Evolutionary conservation across 1,284 basidiomycete genomes (phyloP), one percentile per base, ranked within the genome.

Genomic region (Coniophora puteana): DNA sequence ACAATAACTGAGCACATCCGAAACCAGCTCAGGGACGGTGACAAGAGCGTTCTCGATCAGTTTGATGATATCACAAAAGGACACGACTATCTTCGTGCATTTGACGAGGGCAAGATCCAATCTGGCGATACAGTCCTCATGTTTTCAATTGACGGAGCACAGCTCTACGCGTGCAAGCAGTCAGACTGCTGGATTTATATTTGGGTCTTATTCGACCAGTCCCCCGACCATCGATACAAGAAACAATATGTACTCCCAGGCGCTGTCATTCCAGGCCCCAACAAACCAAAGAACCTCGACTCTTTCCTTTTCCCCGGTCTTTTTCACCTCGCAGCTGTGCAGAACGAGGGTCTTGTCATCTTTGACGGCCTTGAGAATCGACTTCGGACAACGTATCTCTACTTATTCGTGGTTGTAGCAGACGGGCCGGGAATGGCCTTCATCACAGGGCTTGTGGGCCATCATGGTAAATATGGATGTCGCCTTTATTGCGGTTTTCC

Each of bases 381-480:
- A 27, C 23, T 8, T 18, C 40, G 22, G 26, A 52, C 8, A 21
- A 13, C 5, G 17, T 44, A 5, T 49, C 27, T 21, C 23, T n/a
- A 53, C 53, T 3, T 6, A 43, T 21, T 39, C 48, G 4, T 51
- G 50, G 32, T n/a, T 0, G 44, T 47, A 3, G 60, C 56, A 0
- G 53, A 58, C 34, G 44, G 45, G 4, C 52, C 41, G 27, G 60
- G 44, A 11, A 50, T n/a, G n/a, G 40, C 54, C 1, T 38, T 52
- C 16, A 30, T 69, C 1, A 57, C 52, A 10, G 26, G 26, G n/a
- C n/a, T 27, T 10, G 26, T 27, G 10, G 26, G 26, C n/a, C 26
- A 10, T 10, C 49, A 55, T 29, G 67, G 67, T 0, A 41, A 40
- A 1, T 35, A 51, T 17, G 63, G 58, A 0, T 72, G 70, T 38